These are phyloP conservation scores for Pseudogymnoascus sp. DNA, from an alignment of 2,329 filamentous ascomycete species.

Conservation along the genomic window DNA sequence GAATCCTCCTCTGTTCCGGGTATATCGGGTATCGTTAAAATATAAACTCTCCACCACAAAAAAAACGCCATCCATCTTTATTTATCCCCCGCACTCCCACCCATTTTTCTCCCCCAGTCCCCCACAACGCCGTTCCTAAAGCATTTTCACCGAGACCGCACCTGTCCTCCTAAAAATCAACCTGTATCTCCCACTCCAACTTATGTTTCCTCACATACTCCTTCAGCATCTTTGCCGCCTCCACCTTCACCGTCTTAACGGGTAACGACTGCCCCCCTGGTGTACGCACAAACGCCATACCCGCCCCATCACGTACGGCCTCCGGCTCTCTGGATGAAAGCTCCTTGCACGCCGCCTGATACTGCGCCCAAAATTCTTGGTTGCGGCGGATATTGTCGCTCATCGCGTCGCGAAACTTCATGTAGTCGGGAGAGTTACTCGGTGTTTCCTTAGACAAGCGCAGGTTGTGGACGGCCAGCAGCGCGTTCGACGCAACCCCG, in stretches of 20 bases:
- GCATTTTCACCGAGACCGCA: not conserved
- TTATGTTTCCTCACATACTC: not conserved
- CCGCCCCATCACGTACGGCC: not conserved
- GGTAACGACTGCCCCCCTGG: not conserved
- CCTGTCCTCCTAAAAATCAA: not conserved
- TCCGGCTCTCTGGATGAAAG: not conserved
- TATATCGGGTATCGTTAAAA: conserved; percentile 9
- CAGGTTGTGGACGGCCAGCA: not conserved
- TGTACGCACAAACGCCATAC: not conserved
- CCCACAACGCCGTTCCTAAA: not conserved
- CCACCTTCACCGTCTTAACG: not conserved
- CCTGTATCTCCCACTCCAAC: conserved; percentile 6
- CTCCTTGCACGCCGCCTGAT: not conserved
- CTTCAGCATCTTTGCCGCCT: conserved; percentile 1
- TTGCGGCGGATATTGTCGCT: not conserved
- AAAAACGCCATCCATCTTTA: conserved; percentile 6
- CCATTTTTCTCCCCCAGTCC: not conserved
- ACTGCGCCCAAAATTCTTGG: not conserved
- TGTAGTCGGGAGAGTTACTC: not conserved
- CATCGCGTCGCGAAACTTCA: not conserved
- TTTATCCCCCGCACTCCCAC: not conserved
- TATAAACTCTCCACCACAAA: conserved; percentile 8
- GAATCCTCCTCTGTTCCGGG: conserved; percentile 1
- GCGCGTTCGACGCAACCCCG: not conserved
- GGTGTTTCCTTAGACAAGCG: not conserved